Evolutionary conservation across 1,284 basidiomycete genomes (phyloP), one percentile per base, ranked within the genome.

Genomic region (Agroathelia rolfsii): DNA sequence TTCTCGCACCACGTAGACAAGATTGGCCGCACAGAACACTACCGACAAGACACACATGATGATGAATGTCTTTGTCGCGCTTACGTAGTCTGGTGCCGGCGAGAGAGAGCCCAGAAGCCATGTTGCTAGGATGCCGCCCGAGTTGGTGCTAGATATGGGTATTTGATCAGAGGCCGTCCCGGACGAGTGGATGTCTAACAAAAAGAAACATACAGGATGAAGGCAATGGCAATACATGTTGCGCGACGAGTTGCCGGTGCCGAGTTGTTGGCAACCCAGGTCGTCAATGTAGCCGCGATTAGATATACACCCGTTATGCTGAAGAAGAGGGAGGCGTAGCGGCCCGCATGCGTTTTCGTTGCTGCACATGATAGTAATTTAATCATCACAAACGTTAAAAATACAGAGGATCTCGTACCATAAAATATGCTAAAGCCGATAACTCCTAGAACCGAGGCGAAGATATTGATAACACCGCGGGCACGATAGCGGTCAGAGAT

Each of bases 211-310:
- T n/a, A n/a, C 49, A 62, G 51, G 41, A 71, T 62, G 41, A 72
- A 72, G 0, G 61, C 66, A 17, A 72, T 52, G 5, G 69, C 72
- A 30, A 77, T 60, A 12, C 64, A 59, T 0, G 70, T 69, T 4
- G 71, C 71, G 24, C 72, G 61, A 26, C 70, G 58, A 34, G 64
- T 59, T 43, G 72, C 63, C 1, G 72, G 72, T 0, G 66, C 57
- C 13, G 69, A 60, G 50, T 78, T 78, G 49, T 76, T 76, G 10
- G 74, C 60, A 31, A 53, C 50, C 71, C 72, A 75, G 0, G 70
- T 64, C 4, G 56, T 51, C 15, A 66, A 38, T 5, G 65, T 54
- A 2, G 70, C 64, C 0, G 64, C 60, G 3, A 53, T 38, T 6
- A 59, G 49, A 45, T 69, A 70, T 10, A 56, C 49, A 13, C 70